Base-by-base conservation (phyloP, 352 stramenopile species). In the Peronospora tabacina region DNA sequence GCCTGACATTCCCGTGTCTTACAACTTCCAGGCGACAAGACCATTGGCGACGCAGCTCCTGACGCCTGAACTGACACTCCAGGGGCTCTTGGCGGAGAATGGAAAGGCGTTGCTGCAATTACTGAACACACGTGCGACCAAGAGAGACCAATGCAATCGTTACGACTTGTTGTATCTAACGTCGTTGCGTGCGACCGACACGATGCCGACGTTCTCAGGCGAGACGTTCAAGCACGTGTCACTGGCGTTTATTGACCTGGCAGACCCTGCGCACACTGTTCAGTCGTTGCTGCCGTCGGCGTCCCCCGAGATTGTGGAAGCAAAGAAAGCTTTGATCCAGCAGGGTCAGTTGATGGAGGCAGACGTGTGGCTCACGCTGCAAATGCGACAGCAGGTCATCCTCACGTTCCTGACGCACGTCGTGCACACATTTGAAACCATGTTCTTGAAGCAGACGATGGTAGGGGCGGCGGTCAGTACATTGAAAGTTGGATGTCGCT, bases 131-230 rank as follows among this genome's bases (percentile, higher is more conserved):
- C 78, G 81, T 13, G 81, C 76, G 29, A 81, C 72, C 16, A 77
- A 78, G 19, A 36, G 52, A 2, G 76, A 89, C 19, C 76, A 90
- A 54, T 90, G 78, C 63, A 81, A 72, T 15, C 78, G 74, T 42
- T 75, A 89, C 38, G 81, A 92, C 22, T 61, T 90, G 20, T 36
- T 84, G 35, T 92, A 90, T 52, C 52, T 92, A 50, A 60, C 50
- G 24, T 72, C 75, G 9, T 56, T 92, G 17, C 78, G 78, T 20
- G 46, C 66, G 6, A 58, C 71, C 16, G 72, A 64, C 36, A 80
- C 61, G n/a, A 92, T 92, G 81, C 81, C 81, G 16, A 88, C 72
- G 33, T 92, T 92, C 65, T 92, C 81, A n/a, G 81, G 74, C 15
- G 73, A 87, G 41, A 84, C 81, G 16, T 87, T 92, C 59, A 66